Evolutionary conservation across 352 stramenopile genomes (phyloP).

Genomic region (Thraustochytrium striatum): DNA sequence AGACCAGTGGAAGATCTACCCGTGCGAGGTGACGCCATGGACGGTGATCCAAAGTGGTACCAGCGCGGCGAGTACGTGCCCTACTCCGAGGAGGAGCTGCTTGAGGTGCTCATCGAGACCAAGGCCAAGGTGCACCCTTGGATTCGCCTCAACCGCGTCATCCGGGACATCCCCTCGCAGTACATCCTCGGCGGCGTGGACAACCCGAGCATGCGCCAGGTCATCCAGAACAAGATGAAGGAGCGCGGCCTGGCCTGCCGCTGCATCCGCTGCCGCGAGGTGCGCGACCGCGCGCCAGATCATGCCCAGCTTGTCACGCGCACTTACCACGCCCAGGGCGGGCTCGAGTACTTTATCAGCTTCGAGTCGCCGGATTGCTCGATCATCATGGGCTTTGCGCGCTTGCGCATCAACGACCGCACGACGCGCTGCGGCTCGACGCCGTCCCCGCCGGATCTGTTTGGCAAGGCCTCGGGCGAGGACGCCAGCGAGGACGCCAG

Average conservation of each 20-base stretch:
- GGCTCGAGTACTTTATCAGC: slow-evolving; percentile 82
- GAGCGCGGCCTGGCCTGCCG: slow-evolving; percentile 65
- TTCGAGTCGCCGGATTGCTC: slow-evolving; percentile 79
- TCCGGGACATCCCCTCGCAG: slow-evolving; percentile 85
- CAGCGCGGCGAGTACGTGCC: slow-evolving; percentile 77
- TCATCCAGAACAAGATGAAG: slow-evolving; percentile 76
- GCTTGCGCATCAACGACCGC: slow-evolving; percentile 66
- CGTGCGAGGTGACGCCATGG: slow-evolving; percentile 67
- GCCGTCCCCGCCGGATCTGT: not conserved
- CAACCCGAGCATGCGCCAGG: slow-evolving; percentile 81
- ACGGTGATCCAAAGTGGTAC: slow-evolving; percentile 64
- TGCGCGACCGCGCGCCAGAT: slow-evolving; percentile 74
- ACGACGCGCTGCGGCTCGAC: too few species aligned
- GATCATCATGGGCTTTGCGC: slow-evolving; percentile 82
- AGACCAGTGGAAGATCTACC: slow-evolving; percentile 92
- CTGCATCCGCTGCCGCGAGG: slow-evolving; percentile 83
- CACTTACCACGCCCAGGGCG: slow-evolving; percentile 75
- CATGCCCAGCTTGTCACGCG: slow-evolving; percentile 67
- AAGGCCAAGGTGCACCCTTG: slow-evolving; percentile 85
- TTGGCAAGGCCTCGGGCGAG: not conserved
- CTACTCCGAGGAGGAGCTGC: slow-evolving; percentile 76
- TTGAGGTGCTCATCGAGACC: slow-evolving; percentile 78
- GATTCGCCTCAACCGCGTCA: slow-evolving; percentile 86
- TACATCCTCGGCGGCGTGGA: slow-evolving; percentile 86
- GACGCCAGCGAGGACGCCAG: not conserved